Conservation (phyloP, 2,329 filamentous ascomycete genomes). For the Botrytis sinoallii region DNA sequence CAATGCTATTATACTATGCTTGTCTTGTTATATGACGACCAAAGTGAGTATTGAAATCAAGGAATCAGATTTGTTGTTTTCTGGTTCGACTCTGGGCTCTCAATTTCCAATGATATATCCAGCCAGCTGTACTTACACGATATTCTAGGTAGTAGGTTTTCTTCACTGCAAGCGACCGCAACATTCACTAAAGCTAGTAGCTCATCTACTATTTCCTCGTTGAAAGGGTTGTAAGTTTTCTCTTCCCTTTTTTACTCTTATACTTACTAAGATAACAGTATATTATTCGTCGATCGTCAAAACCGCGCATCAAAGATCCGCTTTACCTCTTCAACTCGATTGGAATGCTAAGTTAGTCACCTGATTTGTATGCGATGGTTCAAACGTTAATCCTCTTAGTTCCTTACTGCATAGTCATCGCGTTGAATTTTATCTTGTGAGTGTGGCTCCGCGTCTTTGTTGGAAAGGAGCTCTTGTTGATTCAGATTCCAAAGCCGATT, state of each 20-base stretch:
- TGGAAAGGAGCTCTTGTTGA: neutral
- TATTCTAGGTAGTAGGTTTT: neutral
- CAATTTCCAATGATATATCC: rapidly evolving
- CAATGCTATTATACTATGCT: slow-evolving; percentile 57
- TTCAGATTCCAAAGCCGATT: slow-evolving; percentile 43
- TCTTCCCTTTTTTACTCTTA: neutral
- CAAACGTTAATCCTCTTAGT: slow-evolving; percentile 25
- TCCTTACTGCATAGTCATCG: slow-evolving; percentile 44
- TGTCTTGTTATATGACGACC: slow-evolving; percentile 60
- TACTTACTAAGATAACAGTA: slow-evolving; percentile 23
- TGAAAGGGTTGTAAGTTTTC: slow-evolving; percentile 52
- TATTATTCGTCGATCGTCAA: slow-evolving; percentile 54
- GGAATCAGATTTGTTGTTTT: neutral
- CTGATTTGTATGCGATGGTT: neutral
- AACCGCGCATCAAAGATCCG: slow-evolving; percentile 52
- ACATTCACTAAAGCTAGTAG: slow-evolving; percentile 22
- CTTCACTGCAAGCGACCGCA: neutral
- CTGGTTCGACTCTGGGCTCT: neutral
- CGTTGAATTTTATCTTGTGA: slow-evolving; percentile 60
- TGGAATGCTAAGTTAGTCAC: slow-evolving; percentile 48
- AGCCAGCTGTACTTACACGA: neutral
- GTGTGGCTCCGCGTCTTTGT: slow-evolving; percentile 25
- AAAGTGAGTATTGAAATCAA: slow-evolving; percentile 46
- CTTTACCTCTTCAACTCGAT: slow-evolving; percentile 61
- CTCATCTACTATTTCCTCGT: slow-evolving; percentile 64